A percentile compares a stretch with the other conserved stretches of the same genome.
These are phyloP conservation scores for Iris macrosiphon DNA, from an alignment of 106 monocot genomes.

Conservation along the genomic window DNA sequence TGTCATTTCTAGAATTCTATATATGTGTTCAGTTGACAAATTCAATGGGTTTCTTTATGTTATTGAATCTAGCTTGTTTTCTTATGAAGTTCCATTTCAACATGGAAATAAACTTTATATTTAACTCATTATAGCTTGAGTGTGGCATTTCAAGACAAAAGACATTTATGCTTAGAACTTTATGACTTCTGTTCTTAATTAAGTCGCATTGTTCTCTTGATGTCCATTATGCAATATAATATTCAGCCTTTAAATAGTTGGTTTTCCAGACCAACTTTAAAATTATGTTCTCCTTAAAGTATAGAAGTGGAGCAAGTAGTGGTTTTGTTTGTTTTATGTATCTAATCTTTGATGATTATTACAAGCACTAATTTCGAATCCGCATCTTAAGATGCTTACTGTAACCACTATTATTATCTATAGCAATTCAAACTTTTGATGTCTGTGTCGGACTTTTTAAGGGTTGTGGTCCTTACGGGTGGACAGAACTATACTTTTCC, in stretches of 20 bases:
- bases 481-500: background rate
- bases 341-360: background rate
- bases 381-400: conserved; percentile 3
- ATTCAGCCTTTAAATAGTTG: background rate
- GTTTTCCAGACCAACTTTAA: background rate
- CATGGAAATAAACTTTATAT: no score
- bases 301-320: conserved; percentile 1
- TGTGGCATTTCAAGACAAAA: no score
- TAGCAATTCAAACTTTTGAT: conserved; percentile 1
- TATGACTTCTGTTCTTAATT: background rate
- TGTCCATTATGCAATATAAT: conserved; percentile 1
- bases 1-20: no score
- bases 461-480: background rate
- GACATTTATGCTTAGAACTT: no score
- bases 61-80: no score
- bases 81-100: no score
- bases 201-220: conserved; percentile 2
- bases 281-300: conserved; percentile 8
- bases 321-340: background rate
- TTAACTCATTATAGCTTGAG: no score
- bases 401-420: background rate
- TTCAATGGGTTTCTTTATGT: no score
- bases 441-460: background rate
- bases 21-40: no score
- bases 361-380: conserved; percentile 4